Evolutionary conservation across 2,329 filamentous ascomycete species (phyloP), one percentile per base, ranked within the genome.

Genomic region (Ophiostoma himal-ulmi): DNA sequence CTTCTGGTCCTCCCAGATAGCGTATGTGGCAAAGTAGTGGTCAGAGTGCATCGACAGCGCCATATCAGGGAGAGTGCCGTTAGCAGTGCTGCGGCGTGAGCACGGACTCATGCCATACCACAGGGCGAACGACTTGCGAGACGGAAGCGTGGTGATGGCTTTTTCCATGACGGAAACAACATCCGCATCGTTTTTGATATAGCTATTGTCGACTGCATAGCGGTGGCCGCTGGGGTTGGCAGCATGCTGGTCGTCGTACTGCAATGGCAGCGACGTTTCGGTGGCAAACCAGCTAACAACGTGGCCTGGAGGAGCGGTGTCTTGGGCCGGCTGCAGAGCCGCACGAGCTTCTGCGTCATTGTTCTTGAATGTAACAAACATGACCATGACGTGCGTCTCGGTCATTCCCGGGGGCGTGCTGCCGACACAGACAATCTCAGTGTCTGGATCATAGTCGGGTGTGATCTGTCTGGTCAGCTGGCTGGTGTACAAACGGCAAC

Each of bases 1-100:
- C 2, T 75, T 72, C 22, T 76, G 77, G 34, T 83, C 76, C 67
- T 84, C 81, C 81, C 83, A 86, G 1, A 85, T 77, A 0, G 82
- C 79, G 73, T 86, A 87, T 2, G 84, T 69, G 1, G 84, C 83
- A 74, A 87, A 83, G 75, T 87, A 87, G 75, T 87, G 84, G 73
- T 87, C 85, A 0, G 80, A 81, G 70, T 86, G 84, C 81, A 86
- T 81, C 37, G 80, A 83, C 17, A 86, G 76, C 3, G 85, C 85
- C 85, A 87, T 87, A 82, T 76, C 39, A 72, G 64, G 62, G 11
- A 64, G 54, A 62, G 69, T n/a, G 4, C 80, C 57, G 22, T 20
- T 17, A 17, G 26, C 57, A 22, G 17, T 20, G 30, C 57, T 62
- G 30, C 57, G 69, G 79, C 80, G 3, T 77, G 77, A 7, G 37